Evolutionary conservation across 169 alveolate genomes (phyloP), one percentile per base, ranked within the genome.

Genomic region (Theileria annulata): DNA sequence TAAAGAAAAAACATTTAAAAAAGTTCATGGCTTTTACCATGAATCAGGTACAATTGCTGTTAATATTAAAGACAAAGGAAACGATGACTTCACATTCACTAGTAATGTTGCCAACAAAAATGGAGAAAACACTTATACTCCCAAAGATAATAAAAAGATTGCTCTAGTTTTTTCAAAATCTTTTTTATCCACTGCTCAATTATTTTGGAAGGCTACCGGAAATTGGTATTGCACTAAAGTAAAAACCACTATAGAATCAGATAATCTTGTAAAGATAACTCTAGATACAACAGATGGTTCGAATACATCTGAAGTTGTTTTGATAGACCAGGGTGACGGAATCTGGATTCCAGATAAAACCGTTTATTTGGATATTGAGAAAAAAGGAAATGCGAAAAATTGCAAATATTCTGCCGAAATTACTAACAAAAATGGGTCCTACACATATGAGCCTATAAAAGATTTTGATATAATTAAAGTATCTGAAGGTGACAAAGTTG

Each of bases 211-310:
- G 27, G 69, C 69, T 9, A 27, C 37, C 10, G 69, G 69, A 13
- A 13, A 9, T 19, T 60, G 69, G 69, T 60, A 60, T n/a, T 60
- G 69, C 25, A 60, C 69, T 12, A n/a, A 60, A 33, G 69, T 60
- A 1, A n/a, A 3, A 25, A 12, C 33, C n/a, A 60, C 69, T 19
- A 60, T 12, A 60, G 19, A 60, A 27, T 9, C 69, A 25, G 27
- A 23, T 33, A 60, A 60, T 2, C 17, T 13, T 27, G 27, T n/a
- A 3, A 60, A 60, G 33, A 60, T 60, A 12, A 23, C 69, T 9
- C 69, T 60, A 27, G 27, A 60, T 9, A 9, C 33, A 13, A 60
- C 69, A 2, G 37, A 60, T 27, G 69, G 69, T n/a, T 13, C 30
- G 8, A 60, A 27, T 9, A 13, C 31, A 27, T 25, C 69, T 9